Evolutionary conservation across 148 eudicot genomes (phyloP), one percentile per base, ranked within the genome.

Genomic region (Mesembryanthemum crystallinum): DNA sequence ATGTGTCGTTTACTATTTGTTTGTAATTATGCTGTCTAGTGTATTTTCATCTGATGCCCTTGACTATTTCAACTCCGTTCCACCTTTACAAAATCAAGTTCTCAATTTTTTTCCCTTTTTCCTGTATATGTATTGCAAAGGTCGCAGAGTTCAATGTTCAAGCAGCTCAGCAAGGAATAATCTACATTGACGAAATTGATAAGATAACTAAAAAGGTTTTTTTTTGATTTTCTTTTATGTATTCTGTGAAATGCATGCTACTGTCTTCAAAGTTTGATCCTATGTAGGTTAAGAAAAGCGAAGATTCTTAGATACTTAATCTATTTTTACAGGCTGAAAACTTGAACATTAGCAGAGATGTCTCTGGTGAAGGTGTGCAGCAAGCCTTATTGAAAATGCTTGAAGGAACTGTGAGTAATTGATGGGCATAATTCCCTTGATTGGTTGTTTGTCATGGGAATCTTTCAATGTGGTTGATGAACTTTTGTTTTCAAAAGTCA

Each of bases 331-430:
- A 93, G 98, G 94, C 91, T 73, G 97, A 91, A 83, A 93, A 87
- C 89, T 70, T 81, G 75, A 93, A 85, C 82, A 78, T 88, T 58
- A 88, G 97, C 80, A 91, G 92, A 86, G 97, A 93, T 86, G 98
- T 93, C 75, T 93, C 94, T 76, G 98, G 98, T 68, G 98, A 93
- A 81, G 98, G 98, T 77, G 96, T 92, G 76, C 98, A 92, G 86
- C 98, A 92, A 83, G 98, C 98, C 45, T 83, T 92, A 71, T 85
- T 93, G 75, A 93, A 93, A 85, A 91, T 93, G 92, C 90, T 93
- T 67, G 97, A 93, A 91, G 98, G 98, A 80, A 93, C 92, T 79
- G 98, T 93, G 78, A 93, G 98, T 83, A 78, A 79, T 60, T 24
- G 17, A 10, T 58, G 47, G 64, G 23, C 24, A 1, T 24, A 20